Evolutionary conservation across 768 basidiomycete genomes (phyloP), one percentile per base, ranked within the genome.

Genomic region (Leucogyrophana mollusca): DNA sequence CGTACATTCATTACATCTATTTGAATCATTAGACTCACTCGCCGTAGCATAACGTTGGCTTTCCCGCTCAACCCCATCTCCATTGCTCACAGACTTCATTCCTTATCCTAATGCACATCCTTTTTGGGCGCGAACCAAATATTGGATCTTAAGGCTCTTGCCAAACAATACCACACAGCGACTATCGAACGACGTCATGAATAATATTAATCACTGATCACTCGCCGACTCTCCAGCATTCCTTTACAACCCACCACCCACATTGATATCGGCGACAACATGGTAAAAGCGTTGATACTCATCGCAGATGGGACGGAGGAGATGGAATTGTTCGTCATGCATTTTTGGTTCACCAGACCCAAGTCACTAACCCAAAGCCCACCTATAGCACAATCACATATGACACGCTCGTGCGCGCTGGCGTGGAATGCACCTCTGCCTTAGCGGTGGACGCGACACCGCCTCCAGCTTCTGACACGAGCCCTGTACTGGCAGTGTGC

Each of bases 261-360:
- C 35, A 37, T 16, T 7, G 35, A 8, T 37, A 7, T 16, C 9
- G 16, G 9, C n/a, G 9, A 37, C 20, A 22, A n/a, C 25, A 46
- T 46, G 45, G 40, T 43, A 17, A 65, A 56, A 24, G 90, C 85
- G 5, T 69, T 90, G 17, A 73, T 92, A 38, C 70, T 92, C 18
- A 77, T 92, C 21, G 85, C 89, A 14, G 77, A 90, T 58, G 90
- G 90, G 10, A 90, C 90, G 1, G 90, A 92, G 60, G 90, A 92
- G 67, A 90, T 90, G 83, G 89, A 90, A 65, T 91, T 90, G 89
- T 87, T 18, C 6, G 25, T 18, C 45, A n/a, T 32, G 39, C 33
- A 34, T 18, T 20, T 45, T n/a, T n/a, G n/a, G n/a, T n/a, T 20
- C 33, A 45, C 43, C 20, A 44, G 37, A 47, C 18, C 27, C 20